phyloP scores from a whole-genome alignment of 495 filamentous ascomycete genomes.

The Aspergillus baeticus region DNA sequence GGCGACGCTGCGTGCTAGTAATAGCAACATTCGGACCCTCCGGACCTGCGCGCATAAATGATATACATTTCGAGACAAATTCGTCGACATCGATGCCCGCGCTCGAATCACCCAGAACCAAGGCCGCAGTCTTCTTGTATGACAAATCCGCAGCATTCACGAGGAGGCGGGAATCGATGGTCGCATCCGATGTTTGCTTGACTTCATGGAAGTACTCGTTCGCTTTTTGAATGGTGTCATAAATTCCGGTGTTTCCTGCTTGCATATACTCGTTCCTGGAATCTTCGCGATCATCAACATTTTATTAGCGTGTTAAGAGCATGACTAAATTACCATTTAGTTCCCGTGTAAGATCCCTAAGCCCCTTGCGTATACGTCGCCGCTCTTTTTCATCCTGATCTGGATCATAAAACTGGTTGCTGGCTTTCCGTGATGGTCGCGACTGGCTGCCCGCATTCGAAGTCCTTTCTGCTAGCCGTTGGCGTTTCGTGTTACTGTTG shows the following conservation, averaged over 20 bases:
- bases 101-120: constrained; percentile 65
- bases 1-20: constrained; percentile 32
- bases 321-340: constrained; percentile 53
- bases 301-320: background rate
- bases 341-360: constrained; percentile 65
- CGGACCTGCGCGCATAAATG: constrained; percentile 72
- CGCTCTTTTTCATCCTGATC: constrained; percentile 82
- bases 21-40: constrained; percentile 19
- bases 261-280: constrained; percentile 66
- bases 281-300: constrained; percentile 40
- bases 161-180: constrained; percentile 81
- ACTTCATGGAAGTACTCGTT: constrained; percentile 67
- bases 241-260: constrained; percentile 58
- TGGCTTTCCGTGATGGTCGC: constrained; percentile 24
- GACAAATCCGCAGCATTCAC: constrained; percentile 76
- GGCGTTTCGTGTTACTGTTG: constrained; percentile 35
- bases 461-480: constrained; percentile 38
- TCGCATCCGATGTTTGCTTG: constrained; percentile 91
- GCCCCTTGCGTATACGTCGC: constrained; percentile 61
- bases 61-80: constrained; percentile 87
- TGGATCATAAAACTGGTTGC: constrained; percentile 72
- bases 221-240: constrained; percentile 59
- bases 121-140: constrained; percentile 66
- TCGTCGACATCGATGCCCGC: constrained; percentile 87
- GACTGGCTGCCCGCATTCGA: constrained; percentile 28